Base-by-base conservation (phyloP, 371 early-diverging fungal genomes). In the Capniomyces stellatus region DNA sequence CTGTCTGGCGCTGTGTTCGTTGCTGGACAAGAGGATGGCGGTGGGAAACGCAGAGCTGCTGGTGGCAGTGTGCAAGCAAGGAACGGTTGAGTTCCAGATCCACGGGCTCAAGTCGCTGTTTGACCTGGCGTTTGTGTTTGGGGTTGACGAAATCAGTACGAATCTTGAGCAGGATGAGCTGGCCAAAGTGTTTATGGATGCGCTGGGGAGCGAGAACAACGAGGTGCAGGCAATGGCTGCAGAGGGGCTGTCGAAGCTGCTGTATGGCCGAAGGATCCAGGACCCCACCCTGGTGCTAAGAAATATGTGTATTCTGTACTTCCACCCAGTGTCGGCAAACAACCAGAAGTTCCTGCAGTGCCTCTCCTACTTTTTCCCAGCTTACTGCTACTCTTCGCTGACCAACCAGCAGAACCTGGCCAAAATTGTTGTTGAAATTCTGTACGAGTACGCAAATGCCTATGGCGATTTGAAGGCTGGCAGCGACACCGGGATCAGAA, bases 311-410 rank as follows among this genome's bases (percentile, higher is more conserved):
- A 58, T 82, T 0, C 67, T 86, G 10, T 90, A 89, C 63, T 90
- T 83, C 63, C 80, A 85, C 61, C 83, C 85, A 3, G 58, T 64
- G 1, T 79, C 82, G 4, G 61, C 61, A 15, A 58, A 57, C 23
- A 86, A 83, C 58, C 63, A 74, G 47, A 76, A 75, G 27, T 66
- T 86, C 43, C 73, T 84, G 1, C 91, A 89, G 62, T 87, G 87
- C 52, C 67, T 90, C 21, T 75, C 75, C 24, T 89, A 89, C 62
- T 90, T 90, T 57, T 77, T 90, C 59, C 87, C 85, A 2, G 87
- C 81, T 4, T 87, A 75, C 52, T 76, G 83, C 58, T 79, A 81
- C 55, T 82, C 85, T 21, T 69, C 78, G 0, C 60, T 64, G 30
- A 77, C 75, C 1, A 82, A 83, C 62, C 88, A 89, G 61, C 58